Evolutionary conservation across 1,139 yeast species (phyloP), one percentile per base, ranked within the genome.

Genomic region (Lodderomyces metapsilosis): DNA sequence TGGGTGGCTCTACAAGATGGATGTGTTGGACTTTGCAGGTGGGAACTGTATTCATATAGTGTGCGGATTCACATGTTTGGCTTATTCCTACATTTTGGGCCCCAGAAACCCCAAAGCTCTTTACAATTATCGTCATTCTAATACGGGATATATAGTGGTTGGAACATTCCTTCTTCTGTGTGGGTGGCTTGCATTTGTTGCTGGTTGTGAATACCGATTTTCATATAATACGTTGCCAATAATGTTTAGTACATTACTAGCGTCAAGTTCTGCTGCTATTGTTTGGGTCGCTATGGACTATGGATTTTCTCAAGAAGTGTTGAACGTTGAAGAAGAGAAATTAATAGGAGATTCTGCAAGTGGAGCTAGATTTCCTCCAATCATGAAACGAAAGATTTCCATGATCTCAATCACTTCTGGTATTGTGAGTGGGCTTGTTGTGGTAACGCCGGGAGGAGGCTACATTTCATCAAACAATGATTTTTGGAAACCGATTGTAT

Each of bases 1-100:
- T 42, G 86, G 86, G 2, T 80, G 85, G 85, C 56, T 62, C 34
- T 50, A 57, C 23, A 59, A 62, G 36, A 52, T 71, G 9, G 81
- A 82, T 0, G 81, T 76, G 1, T 59, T 80, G 16, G 86, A 80
- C 57, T 80, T 78, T 58, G 84, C 86, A 1, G 86, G 86, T 3
- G 86, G 86, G 2, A 74, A 76, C 25, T 78, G 82, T 47, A 76
- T 80, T n/a, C 86, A 80, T 52, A 63, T 79, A 34, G 79, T 80
- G 0, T 71, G 82, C 40, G 86, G 86, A 3, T 69, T 76, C 45
- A 78, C 82, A 2, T 75, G 81, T 0, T 62, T 80, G 46, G 83
- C 82, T 1, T 82, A 82, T 52, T 76, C 85, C 13, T 71, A 71
- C 51, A 67, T 76, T 34, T 61, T 82, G 40, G 88, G 88, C 0